Percentiles rank a stretch among this genome's conserved stretches.
Conservation (phyloP, 163 green algal genomes). For the Chloroidium sp. region DNA sequence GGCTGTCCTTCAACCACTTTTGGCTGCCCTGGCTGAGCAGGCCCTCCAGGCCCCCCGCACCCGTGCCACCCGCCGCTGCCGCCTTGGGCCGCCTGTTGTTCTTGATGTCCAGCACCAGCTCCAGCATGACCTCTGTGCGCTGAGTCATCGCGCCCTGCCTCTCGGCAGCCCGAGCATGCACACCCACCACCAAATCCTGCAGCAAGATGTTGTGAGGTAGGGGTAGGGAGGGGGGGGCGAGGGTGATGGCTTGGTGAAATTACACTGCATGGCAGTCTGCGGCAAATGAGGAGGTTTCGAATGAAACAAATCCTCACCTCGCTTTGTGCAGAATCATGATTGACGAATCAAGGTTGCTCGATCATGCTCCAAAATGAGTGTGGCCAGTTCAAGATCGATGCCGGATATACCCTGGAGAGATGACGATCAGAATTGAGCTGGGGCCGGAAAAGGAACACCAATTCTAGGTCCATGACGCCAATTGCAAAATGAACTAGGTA, state of each 20-base stretch:
- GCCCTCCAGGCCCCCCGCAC: background rate
- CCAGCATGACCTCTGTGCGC: slow-evolving; percentile 62
- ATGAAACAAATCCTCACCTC: background rate
- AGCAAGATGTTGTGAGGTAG: background rate
- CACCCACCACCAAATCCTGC: slow-evolving; percentile 64
- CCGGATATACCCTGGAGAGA: too few relatives aligned
- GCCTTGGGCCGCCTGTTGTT: slow-evolving; percentile 60
- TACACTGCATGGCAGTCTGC: background rate
- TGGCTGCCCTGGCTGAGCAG: slow-evolving; percentile 24
- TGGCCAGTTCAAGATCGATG: too few relatives aligned
- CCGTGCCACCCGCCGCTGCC: slow-evolving; percentile 8
- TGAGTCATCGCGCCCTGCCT: slow-evolving; percentile 18
- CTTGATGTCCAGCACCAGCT: slow-evolving; percentile 86
- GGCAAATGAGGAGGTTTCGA: background rate
- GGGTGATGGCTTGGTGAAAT: background rate
- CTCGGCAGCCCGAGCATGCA: slow-evolving; percentile 53
- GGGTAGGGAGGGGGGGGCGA: background rate
- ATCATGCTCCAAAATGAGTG: background rate
- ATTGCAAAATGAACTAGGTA: too few relatives aligned
- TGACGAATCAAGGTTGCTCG: background rate
- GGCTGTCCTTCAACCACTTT: slow-evolving; percentile 48
- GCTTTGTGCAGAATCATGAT: background rate
- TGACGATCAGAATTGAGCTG: too few relatives aligned
- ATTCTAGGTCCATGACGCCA: too few relatives aligned
- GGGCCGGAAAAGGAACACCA: too few relatives aligned